These are phyloP conservation scores for Chaetomium tenue DNA, from an alignment of 495 filamentous ascomycete genomes.

Conservation along the genomic window DNA sequence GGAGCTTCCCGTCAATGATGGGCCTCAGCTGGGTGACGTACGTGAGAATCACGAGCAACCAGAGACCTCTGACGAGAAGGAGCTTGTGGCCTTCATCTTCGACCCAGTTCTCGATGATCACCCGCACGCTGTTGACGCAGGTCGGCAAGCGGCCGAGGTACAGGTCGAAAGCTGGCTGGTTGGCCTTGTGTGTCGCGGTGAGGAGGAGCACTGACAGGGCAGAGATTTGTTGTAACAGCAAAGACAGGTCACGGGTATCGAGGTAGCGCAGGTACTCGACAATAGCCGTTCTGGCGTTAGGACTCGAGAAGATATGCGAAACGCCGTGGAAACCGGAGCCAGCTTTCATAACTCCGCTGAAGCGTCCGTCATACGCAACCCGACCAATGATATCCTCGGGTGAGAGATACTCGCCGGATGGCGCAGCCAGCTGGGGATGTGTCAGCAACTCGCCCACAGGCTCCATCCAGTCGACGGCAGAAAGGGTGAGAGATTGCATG, in stretches of 20 bases:
- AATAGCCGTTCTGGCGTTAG: slow-evolving; percentile 22
- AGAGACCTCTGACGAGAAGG: slow-evolving; percentile 30
- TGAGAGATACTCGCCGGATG: background rate
- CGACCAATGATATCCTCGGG: slow-evolving; percentile 30
- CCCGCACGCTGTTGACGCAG: slow-evolving; percentile 26
- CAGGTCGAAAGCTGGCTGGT: slow-evolving; percentile 30
- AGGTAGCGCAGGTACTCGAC: slow-evolving; percentile 32
- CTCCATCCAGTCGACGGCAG: slow-evolving; percentile 31
- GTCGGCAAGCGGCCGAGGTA: slow-evolving; percentile 33
- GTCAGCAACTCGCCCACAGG: slow-evolving; percentile 29
- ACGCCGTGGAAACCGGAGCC: slow-evolving; percentile 31
- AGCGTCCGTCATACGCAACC: slow-evolving; percentile 31
- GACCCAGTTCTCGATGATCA: slow-evolving; percentile 27
- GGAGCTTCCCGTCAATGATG: slow-evolving; percentile 25
- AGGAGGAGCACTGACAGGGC: slow-evolving; percentile 26
- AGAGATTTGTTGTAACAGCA: slow-evolving; percentile 29
- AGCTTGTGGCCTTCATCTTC: slow-evolving; percentile 21
- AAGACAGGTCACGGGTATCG: slow-evolving; percentile 23
- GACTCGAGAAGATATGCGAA: slow-evolving; percentile 24
- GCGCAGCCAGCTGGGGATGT: slow-evolving; percentile 22
- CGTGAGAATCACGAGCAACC: slow-evolving; percentile 31
- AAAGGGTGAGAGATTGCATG: slow-evolving; percentile 30
- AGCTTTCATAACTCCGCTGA: slow-evolving; percentile 32
- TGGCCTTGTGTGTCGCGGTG: slow-evolving; percentile 32
- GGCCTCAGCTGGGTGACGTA: slow-evolving; percentile 39